phyloP scores from a whole-genome alignment of 225 moss, liverwort and hornwort genomes.

The Physcomitrium patens region DNA sequence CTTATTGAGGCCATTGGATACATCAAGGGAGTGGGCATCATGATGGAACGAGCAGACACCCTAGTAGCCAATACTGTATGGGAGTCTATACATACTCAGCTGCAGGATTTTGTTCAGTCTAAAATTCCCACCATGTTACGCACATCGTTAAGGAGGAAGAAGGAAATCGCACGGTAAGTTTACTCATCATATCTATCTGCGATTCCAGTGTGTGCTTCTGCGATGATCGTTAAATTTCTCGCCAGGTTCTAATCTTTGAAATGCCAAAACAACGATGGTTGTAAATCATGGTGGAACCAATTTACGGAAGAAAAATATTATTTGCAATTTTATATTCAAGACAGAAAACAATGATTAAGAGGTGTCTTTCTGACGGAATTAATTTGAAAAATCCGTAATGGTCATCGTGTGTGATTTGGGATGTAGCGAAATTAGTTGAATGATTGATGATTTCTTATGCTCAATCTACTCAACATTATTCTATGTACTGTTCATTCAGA shows the following conservation, averaged over 20 bases:
- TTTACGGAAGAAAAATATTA: neutral
- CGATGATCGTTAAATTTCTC: neutral
- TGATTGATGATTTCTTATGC: constrained; percentile 9
- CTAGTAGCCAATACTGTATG: constrained; percentile 87
- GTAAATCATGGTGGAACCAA: neutral
- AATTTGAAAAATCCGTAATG: neutral
- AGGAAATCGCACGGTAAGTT: constrained; percentile 77
- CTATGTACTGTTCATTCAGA: constrained; percentile 44
- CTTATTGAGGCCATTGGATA: constrained; percentile 80
- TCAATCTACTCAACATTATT: constrained; percentile 5
- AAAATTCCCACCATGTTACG: constrained; percentile 88
- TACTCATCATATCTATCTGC: neutral
- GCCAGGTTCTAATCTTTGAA: neutral
- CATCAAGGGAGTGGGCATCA: constrained; percentile 91
- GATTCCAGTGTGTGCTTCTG: neutral
- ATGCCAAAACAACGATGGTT: neutral
- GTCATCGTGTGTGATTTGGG: neutral
- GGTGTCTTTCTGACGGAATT: neutral
- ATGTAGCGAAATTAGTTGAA: neutral
- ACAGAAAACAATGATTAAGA: neutral
- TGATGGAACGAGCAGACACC: constrained; percentile 95
- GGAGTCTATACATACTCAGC: constrained; percentile 86
- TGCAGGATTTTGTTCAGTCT: constrained; percentile 89
- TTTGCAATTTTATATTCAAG: constrained; percentile 11
- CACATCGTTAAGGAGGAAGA: constrained; percentile 87